Conservation (phyloP, 176 grass and related monocot species). For the Zizania latifolia region DNA sequence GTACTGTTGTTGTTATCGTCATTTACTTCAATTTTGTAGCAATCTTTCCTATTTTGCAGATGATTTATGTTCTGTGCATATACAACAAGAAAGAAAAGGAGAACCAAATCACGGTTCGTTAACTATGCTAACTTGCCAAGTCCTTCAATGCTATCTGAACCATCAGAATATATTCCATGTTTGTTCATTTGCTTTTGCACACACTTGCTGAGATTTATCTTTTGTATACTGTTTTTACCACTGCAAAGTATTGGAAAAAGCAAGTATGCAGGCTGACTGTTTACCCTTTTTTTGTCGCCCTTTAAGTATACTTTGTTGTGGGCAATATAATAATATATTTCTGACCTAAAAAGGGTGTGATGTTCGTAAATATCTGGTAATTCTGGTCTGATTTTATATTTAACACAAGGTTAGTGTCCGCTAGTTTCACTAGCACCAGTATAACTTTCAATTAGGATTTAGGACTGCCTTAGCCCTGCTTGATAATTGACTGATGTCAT, state of each 20-base stretch:
- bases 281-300: neutral
- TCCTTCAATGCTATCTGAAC: neutral
- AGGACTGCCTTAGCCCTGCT: neutral
- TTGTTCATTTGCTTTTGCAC: constrained; percentile 9
- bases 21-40: neutral
- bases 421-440: neutral
- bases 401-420: neutral
- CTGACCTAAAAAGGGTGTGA: neutral
- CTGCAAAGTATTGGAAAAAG: constrained; percentile 13
- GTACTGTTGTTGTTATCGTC: neutral
- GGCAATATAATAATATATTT: neutral
- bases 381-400: neutral
- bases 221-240: neutral
- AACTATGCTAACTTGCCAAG: neutral
- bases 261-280: neutral
- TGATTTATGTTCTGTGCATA: constrained; percentile 84
- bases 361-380: neutral
- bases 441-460: neutral
- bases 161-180: neutral
- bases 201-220: neutral
- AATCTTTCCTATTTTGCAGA: constrained; percentile 41
- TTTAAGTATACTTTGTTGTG: neutral
- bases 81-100: constrained; percentile 96
- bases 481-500: neutral
- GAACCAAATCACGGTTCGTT: constrained; percentile 70